A percentile compares a stretch with the other conserved stretches of the same genome.
Conservation (phyloP, 2,329 filamentous ascomycete genomes). For the Colletotrichum tanaceti region DNA sequence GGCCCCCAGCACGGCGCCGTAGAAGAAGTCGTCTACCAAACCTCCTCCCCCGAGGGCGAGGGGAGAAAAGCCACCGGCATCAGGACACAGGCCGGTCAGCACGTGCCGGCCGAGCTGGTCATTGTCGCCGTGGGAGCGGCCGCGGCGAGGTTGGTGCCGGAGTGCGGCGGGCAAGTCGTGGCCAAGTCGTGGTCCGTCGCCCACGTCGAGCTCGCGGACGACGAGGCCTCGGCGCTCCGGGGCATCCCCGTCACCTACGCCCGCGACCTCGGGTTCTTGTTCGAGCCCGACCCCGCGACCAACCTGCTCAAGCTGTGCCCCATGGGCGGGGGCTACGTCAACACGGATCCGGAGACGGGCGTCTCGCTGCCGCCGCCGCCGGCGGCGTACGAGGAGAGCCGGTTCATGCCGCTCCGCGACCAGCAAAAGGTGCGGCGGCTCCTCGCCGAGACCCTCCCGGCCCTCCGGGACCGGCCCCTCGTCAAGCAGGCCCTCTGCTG, state of each 20-base stretch:
- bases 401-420: conserved; percentile 65
- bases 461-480: conserved; percentile 65
- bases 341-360: conserved; percentile 49
- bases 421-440: conserved; percentile 63
- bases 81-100: conserved; percentile 16
- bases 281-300: conserved; percentile 70
- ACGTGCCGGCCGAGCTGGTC: conserved; percentile 49
- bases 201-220: conserved; percentile 66
- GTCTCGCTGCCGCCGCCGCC: conserved; percentile 49
- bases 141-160: conserved; percentile 59
- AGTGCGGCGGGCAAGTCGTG: conserved; percentile 61
- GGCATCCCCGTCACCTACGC: conserved; percentile 71
- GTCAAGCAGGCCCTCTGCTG: conserved; percentile 70
- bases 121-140: conserved; percentile 66
- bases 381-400: conserved; percentile 49
- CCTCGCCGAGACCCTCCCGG: conserved; percentile 63
- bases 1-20: conserved; percentile 46
- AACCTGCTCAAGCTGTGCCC: conserved; percentile 70
- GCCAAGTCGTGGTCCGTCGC: conserved; percentile 70
- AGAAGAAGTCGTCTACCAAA: conserved; percentile 45
- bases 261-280: conserved; percentile 73
- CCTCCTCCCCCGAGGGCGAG: neutral
- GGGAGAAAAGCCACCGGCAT: conserved; percentile 14
- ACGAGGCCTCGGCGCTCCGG: conserved; percentile 64
- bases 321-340: conserved; percentile 67